phyloP scores from a whole-genome alignment of 106 monocot species.

The Acanthochlamys bracteata region DNA sequence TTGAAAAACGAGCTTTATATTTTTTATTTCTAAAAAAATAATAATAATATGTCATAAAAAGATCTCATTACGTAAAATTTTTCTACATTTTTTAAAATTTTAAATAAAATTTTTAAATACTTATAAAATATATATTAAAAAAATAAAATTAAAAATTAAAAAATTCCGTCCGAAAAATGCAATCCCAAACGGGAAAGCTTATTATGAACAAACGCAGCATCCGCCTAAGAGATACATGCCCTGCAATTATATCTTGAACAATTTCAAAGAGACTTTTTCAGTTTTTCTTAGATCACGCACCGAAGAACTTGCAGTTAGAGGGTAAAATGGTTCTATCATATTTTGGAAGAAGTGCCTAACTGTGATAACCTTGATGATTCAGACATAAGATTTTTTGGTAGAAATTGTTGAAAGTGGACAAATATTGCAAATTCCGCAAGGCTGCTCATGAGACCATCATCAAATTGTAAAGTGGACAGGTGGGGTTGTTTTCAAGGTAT shows the following conservation, averaged over 20 bases:
- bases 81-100: too few species aligned
- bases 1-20: too few species aligned
- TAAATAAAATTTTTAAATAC: too few species aligned
- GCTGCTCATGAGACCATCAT: background rate
- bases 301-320: constrained; percentile 12
- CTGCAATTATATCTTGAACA: constrained; percentile 7
- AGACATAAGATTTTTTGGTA: background rate
- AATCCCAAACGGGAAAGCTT: too few species aligned
- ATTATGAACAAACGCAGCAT: constrained; percentile 6
- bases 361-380: background rate
- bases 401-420: constrained; percentile 6
- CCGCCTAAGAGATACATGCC: constrained; percentile 2
- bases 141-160: too few species aligned
- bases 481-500: constrained; percentile 20
- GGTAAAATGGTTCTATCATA: constrained; percentile 21
- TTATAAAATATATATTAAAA: too few species aligned
- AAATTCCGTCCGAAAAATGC: too few species aligned
- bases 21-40: too few species aligned
- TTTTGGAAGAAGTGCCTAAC: constrained; percentile 15
- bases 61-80: too few species aligned
- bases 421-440: background rate
- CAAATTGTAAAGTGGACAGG: background rate
- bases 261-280: constrained; percentile 24
- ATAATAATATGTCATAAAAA: too few species aligned
- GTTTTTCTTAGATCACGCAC: constrained; percentile 9